phyloP scores from a whole-genome alignment of 2,329 filamentous ascomycete species.

The Colletotrichum incanum region DNA sequence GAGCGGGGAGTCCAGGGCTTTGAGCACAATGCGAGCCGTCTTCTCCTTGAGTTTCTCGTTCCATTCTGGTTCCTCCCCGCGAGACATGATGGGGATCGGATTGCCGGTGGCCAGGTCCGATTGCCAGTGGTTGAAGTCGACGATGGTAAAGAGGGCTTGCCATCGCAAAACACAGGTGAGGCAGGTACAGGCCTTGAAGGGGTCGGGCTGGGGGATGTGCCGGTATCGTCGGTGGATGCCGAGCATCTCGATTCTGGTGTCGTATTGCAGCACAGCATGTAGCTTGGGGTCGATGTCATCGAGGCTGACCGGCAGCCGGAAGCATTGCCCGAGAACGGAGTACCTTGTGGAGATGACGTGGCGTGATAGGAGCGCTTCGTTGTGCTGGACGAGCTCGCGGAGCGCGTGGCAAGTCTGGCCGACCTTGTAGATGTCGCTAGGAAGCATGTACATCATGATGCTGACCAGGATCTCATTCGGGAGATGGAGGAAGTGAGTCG shows the following conservation, averaged over 20 bases:
- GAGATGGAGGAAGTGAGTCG: conserved; percentile 60
- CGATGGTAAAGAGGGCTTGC: conserved; percentile 68
- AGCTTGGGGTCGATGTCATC: conserved; percentile 54
- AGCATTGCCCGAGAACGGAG: conserved; percentile 64
- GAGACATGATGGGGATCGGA: conserved; percentile 66
- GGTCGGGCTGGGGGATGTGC: conserved; percentile 65
- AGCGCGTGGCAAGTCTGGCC: conserved; percentile 60
- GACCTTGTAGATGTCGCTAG: conserved; percentile 66
- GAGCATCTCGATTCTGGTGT: conserved; percentile 59
- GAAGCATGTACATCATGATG: conserved; percentile 62
- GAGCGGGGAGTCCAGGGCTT: conserved; percentile 63
- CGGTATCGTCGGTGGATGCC: conserved; percentile 67
- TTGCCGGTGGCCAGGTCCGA: conserved; percentile 63
- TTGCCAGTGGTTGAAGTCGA: conserved; percentile 73
- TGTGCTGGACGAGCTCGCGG: conserved; percentile 58
- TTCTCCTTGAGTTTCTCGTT: conserved; percentile 61
- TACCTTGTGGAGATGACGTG: conserved; percentile 65
- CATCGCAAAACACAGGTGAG: conserved; percentile 70
- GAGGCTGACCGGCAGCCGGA: conserved; percentile 65
- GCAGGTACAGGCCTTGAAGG: conserved; percentile 68
- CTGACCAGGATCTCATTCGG: conserved; percentile 68
- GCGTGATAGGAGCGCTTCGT: conserved; percentile 61
- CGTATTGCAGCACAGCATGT: conserved; percentile 57
- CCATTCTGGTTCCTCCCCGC: conserved; percentile 65
- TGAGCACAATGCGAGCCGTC: conserved; percentile 61